These are phyloP conservation scores for Rhytidhysteron rufulum DNA, from an alignment of 2,329 filamentous ascomycete species.

Conservation along the genomic window DNA sequence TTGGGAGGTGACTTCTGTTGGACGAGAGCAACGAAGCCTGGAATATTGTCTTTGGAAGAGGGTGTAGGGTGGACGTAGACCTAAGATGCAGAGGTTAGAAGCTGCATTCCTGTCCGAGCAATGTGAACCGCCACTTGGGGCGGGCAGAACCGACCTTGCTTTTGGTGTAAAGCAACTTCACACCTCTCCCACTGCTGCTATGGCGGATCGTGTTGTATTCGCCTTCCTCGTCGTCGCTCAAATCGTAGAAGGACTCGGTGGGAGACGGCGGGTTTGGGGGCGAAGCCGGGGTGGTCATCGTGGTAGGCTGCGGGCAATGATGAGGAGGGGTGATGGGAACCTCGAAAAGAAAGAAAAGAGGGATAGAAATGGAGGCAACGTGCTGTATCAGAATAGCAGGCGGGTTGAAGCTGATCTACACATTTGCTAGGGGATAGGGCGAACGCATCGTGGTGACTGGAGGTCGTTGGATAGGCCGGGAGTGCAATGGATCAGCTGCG, in stretches of 20 bases:
- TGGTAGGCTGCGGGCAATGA: too few relatives aligned
- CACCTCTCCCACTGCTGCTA: conserved; percentile 69
- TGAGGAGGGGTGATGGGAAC: too few relatives aligned
- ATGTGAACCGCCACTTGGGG: not conserved
- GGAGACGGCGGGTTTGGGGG: conserved; percentile 59
- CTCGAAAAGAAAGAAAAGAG: not conserved
- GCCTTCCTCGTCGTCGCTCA: conserved; percentile 94
- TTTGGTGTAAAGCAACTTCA: conserved; percentile 92
- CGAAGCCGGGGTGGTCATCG: conserved; percentile 27
- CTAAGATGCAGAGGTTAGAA: conserved; percentile 41
- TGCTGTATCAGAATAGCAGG: not conserved
- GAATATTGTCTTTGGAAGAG: conserved; percentile 90
- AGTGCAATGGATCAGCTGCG: too few relatives aligned
- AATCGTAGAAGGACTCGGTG: conserved; percentile 83
- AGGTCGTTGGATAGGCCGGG: too few relatives aligned
- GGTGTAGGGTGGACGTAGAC: conserved; percentile 96
- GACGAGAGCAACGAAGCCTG: conserved; percentile 87
- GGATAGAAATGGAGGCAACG: not conserved
- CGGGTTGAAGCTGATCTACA: not conserved
- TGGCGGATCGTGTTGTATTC: conserved; percentile 94
- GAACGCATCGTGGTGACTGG: too few relatives aligned
- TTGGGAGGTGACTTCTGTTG: conserved; percentile 66
- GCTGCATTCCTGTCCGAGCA: not conserved
- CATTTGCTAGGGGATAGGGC: too few relatives aligned
- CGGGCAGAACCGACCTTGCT: conserved; percentile 66